phyloP scores from a whole-genome alignment of 768 basidiomycete genomes.

The Leccinum barrowsii region DNA sequence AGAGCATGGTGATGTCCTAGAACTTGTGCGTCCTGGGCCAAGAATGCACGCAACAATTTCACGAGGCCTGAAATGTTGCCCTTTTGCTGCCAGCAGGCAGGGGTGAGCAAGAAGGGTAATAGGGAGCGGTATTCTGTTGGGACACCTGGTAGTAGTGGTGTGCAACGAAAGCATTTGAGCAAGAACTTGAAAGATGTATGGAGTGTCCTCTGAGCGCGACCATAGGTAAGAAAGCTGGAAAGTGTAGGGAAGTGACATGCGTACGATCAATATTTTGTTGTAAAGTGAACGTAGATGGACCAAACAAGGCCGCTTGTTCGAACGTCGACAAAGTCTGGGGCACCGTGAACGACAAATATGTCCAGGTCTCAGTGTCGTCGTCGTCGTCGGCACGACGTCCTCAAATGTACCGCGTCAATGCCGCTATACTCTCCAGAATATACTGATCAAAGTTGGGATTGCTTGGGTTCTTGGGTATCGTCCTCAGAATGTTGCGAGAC shows the following conservation, averaged over 20 bases:
- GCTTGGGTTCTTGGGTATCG: slow-evolving; percentile 92
- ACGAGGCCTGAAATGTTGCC: slow-evolving; percentile 94
- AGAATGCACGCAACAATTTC: slow-evolving; percentile 79
- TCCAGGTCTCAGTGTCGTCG: not conserved
- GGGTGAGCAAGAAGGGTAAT: slow-evolving; percentile 79
- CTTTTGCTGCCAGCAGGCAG: slow-evolving; percentile 87
- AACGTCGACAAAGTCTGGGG: slow-evolving; percentile 68
- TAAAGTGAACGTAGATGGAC: slow-evolving; percentile 81
- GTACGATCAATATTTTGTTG: slow-evolving; percentile 91
- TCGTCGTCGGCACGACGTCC: not conserved
- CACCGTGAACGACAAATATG: slow-evolving; percentile 79
- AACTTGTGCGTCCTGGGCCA: slow-evolving; percentile 58
- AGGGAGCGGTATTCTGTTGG: slow-evolving; percentile 77
- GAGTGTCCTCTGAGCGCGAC: slow-evolving; percentile 71
- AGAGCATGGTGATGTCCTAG: too few relatives aligned
- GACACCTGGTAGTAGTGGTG: slow-evolving; percentile 38
- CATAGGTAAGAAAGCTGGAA: not conserved
- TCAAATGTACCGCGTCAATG: slow-evolving; percentile 69
- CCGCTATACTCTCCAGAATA: slow-evolving; percentile 95
- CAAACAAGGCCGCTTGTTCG: slow-evolving; percentile 71
- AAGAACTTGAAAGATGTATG: slow-evolving; percentile 95
- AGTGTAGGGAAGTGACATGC: slow-evolving; percentile 20
- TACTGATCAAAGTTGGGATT: slow-evolving; percentile 98
- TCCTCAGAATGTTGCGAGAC: slow-evolving; percentile 76
- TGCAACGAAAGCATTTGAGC: slow-evolving; percentile 94